Evolutionary conservation across 495 filamentous ascomycete species (phyloP).

Genomic region (Hyaloscypha finlandica): DNA sequence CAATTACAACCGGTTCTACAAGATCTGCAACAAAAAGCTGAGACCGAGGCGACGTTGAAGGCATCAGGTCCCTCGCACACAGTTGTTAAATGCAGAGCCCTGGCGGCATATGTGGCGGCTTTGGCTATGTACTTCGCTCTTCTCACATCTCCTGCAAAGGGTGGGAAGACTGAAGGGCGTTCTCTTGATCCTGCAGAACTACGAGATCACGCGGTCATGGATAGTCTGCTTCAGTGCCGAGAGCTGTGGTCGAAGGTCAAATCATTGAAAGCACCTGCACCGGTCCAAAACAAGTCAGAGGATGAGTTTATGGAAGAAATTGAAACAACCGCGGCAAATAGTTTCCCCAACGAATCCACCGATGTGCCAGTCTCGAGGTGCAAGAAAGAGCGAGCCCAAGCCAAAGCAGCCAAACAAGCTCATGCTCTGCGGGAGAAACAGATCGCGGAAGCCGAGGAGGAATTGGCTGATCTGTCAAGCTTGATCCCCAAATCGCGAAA

Average conservation of each 20-base stretch:
- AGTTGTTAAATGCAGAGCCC: constrained; percentile 71
- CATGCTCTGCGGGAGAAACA: constrained; percentile 1
- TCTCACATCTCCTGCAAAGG: constrained; percentile 69
- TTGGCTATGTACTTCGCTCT: constrained; percentile 94
- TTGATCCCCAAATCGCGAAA: constrained; percentile 32
- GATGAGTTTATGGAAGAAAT: constrained; percentile 11
- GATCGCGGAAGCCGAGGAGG: constrained; percentile 25
- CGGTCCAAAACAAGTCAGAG: neutral
- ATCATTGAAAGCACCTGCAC: constrained; percentile 42
- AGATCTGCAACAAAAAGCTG: constrained; percentile 51
- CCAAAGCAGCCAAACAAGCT: constrained; percentile 17
- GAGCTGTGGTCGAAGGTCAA: constrained; percentile 80
- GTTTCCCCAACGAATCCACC: neutral
- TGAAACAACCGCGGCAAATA: constrained; percentile 4
- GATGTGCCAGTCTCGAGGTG: constrained; percentile 1
- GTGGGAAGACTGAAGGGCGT: constrained; percentile 43
- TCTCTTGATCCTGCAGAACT: constrained; percentile 66
- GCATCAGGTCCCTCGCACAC: constrained; percentile 47
- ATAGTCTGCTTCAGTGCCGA: constrained; percentile 74
- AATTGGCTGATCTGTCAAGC: constrained; percentile 44
- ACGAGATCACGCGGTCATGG: constrained; percentile 87
- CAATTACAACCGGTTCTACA: constrained; percentile 66
- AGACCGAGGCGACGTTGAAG: constrained; percentile 48
- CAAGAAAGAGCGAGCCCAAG: constrained; percentile 21
- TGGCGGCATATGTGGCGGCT: constrained; percentile 81